phyloP scores from a whole-genome alignment of 108 stramenopile genomes.

The Cyclotella cryptica region DNA sequence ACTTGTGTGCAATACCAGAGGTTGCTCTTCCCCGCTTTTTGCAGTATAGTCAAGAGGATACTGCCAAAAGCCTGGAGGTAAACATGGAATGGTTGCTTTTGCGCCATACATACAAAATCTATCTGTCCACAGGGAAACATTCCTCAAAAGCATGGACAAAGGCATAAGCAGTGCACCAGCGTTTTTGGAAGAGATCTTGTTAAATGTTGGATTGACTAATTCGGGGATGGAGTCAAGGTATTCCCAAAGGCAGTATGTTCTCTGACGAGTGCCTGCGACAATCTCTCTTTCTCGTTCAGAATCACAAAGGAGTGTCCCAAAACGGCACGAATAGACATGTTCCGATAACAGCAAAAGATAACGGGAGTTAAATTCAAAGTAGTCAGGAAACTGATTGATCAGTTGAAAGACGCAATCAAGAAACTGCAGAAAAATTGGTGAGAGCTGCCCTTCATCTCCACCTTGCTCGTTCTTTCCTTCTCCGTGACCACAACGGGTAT shows the following conservation, averaged over 20 bases:
- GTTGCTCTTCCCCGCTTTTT: constrained; percentile 16
- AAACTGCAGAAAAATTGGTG: constrained; percentile 98
- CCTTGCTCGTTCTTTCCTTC: constrained; percentile 79
- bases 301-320: constrained; percentile 95
- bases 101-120: constrained; percentile 71
- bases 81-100: constrained; percentile 65
- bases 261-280: constrained; percentile 78
- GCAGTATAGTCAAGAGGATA: constrained; percentile 20
- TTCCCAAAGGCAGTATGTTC: constrained; percentile 89
- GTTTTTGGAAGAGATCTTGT: constrained; percentile 27
- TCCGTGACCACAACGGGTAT: constrained; percentile 92
- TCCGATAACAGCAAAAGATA: constrained; percentile 84
- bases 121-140: constrained; percentile 83
- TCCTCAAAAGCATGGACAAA: constrained; percentile 75
- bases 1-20: constrained; percentile 32
- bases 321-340: constrained; percentile 91
- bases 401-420: constrained; percentile 97
- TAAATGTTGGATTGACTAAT: constrained; percentile 51
- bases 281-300: constrained; percentile 87
- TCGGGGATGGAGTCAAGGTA: constrained; percentile 69
- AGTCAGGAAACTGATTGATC: constrained; percentile 83
- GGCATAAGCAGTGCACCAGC: constrained; percentile 82
- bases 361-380: constrained; percentile 86
- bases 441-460: constrained; percentile 87
- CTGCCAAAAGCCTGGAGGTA: constrained; percentile 33